Evolutionary conservation across 768 basidiomycete species (phyloP).

Genomic region (Russula olivacea): DNA sequence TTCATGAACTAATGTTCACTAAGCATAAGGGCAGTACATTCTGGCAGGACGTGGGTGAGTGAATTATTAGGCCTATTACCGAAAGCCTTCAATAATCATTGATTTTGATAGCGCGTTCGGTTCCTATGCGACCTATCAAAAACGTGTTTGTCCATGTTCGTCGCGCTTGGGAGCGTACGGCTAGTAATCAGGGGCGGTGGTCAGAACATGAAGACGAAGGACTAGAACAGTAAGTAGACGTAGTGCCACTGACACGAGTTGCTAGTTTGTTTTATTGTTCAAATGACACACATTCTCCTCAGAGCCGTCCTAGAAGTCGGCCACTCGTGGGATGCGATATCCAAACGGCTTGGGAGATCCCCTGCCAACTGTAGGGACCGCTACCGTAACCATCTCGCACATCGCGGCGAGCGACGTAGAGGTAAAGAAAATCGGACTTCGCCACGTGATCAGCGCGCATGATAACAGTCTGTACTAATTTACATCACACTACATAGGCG

Average conservation of each 20-base stretch:
- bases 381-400: slow-evolving; percentile 10
- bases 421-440: background rate
- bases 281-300: background rate
- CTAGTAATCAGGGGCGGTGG: slow-evolving; percentile 6
- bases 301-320: slow-evolving; percentile 10
- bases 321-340: slow-evolving; percentile 5
- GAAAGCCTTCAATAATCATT: background rate
- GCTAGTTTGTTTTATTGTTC: background rate
- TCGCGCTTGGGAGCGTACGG: slow-evolving; percentile 11
- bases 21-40: slow-evolving; percentile 11
- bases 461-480: background rate
- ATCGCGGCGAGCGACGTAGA: background rate
- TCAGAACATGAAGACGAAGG: background rate
- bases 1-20: background rate
- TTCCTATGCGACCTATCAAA: slow-evolving; percentile 12
- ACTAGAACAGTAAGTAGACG: slow-evolving; percentile 3
- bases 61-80: background rate
- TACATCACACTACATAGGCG: background rate
- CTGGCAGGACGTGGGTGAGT: slow-evolving; percentile 8
- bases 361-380: slow-evolving; percentile 10
- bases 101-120: slow-evolving; percentile 6
- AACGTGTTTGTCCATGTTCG: slow-evolving; percentile 15
- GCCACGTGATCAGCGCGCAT: background rate
- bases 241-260: background rate
- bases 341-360: background rate